Conservation (phyloP, 371 early-diverging fungal species). For the Mortierella sp. region DNA sequence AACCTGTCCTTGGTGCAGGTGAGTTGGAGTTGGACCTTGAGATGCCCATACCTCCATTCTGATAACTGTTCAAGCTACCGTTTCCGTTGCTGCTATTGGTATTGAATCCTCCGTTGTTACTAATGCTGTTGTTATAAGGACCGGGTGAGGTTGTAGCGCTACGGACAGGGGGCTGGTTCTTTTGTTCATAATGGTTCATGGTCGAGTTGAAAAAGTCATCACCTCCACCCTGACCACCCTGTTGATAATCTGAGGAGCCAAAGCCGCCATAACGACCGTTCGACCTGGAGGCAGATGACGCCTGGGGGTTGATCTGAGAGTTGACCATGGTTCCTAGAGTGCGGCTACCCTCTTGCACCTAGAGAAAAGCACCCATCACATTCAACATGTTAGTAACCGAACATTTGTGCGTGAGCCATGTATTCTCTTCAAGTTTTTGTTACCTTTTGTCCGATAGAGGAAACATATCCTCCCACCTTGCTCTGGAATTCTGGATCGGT, state of each 20-base stretch:
- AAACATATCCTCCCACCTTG: constrained; percentile 77
- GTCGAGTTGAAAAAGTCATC: constrained; percentile 55
- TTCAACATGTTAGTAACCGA: too few species aligned
- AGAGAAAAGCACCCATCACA: too few species aligned
- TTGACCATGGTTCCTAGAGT: constrained; percentile 51
- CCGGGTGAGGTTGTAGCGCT: constrained; percentile 40
- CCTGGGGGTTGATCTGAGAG: constrained; percentile 40
- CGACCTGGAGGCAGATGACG: constrained; percentile 17
- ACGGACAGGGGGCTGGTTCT: constrained; percentile 45
- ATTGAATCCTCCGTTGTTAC: constrained; percentile 6
- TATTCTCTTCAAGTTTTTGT: not conserved
- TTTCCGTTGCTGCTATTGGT: constrained; percentile 6
- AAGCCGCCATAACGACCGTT: constrained; percentile 50
- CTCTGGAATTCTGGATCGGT: constrained; percentile 89
- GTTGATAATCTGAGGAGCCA: constrained; percentile 48
- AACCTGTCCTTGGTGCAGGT: constrained; percentile 47
- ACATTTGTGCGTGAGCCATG: too few species aligned
- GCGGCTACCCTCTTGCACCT: constrained; percentile 53
- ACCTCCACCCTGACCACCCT: constrained; percentile 25
- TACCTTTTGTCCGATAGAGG: constrained; percentile 77
- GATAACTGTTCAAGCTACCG: constrained; percentile 16
- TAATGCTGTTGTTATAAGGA: constrained; percentile 14
- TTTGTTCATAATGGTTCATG: constrained; percentile 54
- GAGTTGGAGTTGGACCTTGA: constrained; percentile 48
- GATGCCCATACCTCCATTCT: constrained; percentile 35